Percentiles rank a stretch among this genome's conserved stretches.
Evolutionary conservation across 1,284 basidiomycete genomes (phyloP).

Genomic region (Ceratobasidium sp.): DNA sequence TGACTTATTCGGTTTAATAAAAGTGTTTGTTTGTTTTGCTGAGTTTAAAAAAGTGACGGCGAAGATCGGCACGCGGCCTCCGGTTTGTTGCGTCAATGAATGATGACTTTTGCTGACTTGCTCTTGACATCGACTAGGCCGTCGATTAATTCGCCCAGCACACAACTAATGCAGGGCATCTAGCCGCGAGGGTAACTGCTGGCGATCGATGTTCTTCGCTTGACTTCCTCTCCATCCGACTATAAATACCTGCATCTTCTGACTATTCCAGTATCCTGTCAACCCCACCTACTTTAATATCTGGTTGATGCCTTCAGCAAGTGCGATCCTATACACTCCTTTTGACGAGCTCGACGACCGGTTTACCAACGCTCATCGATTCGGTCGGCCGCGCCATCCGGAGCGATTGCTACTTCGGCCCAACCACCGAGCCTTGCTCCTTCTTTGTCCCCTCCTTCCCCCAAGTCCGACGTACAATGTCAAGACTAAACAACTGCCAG

Average conservation of each 20-base stretch:
- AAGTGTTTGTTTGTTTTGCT: not conserved
- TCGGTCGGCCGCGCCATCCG: slow-evolving; percentile 36
- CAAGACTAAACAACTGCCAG: slow-evolving; percentile 63
- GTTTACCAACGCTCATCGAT: slow-evolving; percentile 42
- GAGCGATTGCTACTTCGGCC: slow-evolving; percentile 27
- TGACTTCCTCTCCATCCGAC: not conserved
- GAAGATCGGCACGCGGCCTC: not conserved
- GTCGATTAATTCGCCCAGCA: not conserved
- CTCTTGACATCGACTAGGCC: not conserved
- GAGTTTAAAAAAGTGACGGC: too few species aligned
- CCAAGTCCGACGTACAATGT: slow-evolving; percentile 30
- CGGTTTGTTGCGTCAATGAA: not conserved
- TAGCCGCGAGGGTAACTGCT: slow-evolving; percentile 28
- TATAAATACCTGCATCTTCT: slow-evolving; percentile 15
- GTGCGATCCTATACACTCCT: slow-evolving; percentile 33
- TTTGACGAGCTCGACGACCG: slow-evolving; percentile 45
- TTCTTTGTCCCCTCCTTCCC: slow-evolving; percentile 31
- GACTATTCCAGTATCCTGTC: not conserved
- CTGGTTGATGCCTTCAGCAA: slow-evolving; percentile 26
- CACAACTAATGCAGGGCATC: not conserved
- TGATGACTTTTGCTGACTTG: slow-evolving; percentile 4
- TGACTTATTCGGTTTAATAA: slow-evolving; percentile 6
- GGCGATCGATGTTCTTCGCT: slow-evolving; percentile 35
- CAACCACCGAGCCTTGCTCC: slow-evolving; percentile 31
- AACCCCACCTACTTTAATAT: not conserved